A percentile compares a stretch with the other conserved stretches of the same genome.
Evolutionary conservation across 2,329 filamentous ascomycete species (phyloP).

Genomic region (Byssochlamys sp.): DNA sequence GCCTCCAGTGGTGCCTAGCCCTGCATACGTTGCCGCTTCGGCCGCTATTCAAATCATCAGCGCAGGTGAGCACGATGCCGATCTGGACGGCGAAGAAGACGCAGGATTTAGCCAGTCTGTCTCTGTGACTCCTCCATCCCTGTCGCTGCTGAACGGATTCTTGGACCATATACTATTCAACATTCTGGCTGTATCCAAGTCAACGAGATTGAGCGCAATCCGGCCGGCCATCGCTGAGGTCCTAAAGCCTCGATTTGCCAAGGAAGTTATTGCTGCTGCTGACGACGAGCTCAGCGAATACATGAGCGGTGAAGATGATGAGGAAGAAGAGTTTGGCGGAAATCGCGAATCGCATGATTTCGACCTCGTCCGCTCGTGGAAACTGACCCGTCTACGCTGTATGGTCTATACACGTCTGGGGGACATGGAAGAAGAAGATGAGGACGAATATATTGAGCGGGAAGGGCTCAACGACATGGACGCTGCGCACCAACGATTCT

Average conservation of each 20-base stretch:
- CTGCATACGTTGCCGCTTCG: conserved; percentile 77
- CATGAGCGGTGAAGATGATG: conserved; percentile 67
- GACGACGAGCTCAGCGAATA: conserved; percentile 84
- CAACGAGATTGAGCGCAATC: conserved; percentile 64
- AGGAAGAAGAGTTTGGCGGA: conserved; percentile 54
- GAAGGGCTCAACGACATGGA: conserved; percentile 58
- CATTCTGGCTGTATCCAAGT: conserved; percentile 69
- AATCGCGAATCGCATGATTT: conserved; percentile 52
- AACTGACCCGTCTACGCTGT: conserved; percentile 78
- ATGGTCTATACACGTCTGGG: conserved; percentile 98
- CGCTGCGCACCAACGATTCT: conserved; percentile 48
- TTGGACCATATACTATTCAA: conserved; percentile 88
- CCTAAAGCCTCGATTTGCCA: conserved; percentile 78
- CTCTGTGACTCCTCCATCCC: conserved; percentile 60
- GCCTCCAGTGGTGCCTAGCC: conserved; percentile 62
- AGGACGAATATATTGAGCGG: conserved; percentile 76
- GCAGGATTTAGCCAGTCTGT: conserved; percentile 59
- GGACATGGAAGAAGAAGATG: conserved; percentile 95
- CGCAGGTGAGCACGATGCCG: conserved; percentile 66
- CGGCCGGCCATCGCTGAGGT: conserved; percentile 77
- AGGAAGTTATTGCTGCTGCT: conserved; percentile 69
- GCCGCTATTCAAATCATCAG: conserved; percentile 88
- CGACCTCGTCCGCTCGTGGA: conserved; percentile 91
- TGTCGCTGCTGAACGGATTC: conserved; percentile 78
- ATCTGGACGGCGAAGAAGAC: conserved; percentile 59